A percentile compares a stretch with the other conserved stretches of the same genome.
Evolutionary conservation across 441 rosid species (phyloP).

Genomic region (Croton setiger): DNA sequence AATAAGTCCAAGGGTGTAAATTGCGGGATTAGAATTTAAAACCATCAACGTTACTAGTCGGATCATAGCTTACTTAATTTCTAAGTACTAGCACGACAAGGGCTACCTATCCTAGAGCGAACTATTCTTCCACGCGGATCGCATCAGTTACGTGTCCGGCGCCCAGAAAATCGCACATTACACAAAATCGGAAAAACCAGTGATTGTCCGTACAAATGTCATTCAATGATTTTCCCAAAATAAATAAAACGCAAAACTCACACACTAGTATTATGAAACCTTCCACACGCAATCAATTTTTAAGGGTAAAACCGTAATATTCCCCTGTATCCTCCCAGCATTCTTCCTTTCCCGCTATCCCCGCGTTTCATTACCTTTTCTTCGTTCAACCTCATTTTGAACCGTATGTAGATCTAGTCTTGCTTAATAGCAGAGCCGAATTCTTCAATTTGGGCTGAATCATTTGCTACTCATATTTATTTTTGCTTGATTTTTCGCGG

Average conservation of each 20-base stretch:
- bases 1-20: no score
- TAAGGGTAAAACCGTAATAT: constrained; percentile 13
- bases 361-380: constrained; percentile 14
- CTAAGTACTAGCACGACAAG: background rate
- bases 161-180: background rate
- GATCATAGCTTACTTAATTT: background rate
- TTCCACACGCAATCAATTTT: background rate
- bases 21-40: no score
- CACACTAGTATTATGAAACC: background rate
- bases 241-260: background rate
- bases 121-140: background rate
- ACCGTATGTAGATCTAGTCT: constrained; percentile 32
- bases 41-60: no score
- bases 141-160: background rate
- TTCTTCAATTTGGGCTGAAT: constrained; percentile 12
- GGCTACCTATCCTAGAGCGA: background rate
- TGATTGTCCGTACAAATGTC: background rate
- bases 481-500: constrained; percentile 28
- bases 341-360: constrained; percentile 16
- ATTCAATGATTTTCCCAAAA: background rate
- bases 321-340: background rate
- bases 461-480: background rate
- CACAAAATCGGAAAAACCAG: background rate
- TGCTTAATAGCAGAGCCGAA: constrained; percentile 24
- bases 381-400: background rate